Percentiles rank a stretch among this genome's conserved stretches.
phyloP scores from a whole-genome alignment of 345 rosid genomes.

The Sisymbrium altissimum region DNA sequence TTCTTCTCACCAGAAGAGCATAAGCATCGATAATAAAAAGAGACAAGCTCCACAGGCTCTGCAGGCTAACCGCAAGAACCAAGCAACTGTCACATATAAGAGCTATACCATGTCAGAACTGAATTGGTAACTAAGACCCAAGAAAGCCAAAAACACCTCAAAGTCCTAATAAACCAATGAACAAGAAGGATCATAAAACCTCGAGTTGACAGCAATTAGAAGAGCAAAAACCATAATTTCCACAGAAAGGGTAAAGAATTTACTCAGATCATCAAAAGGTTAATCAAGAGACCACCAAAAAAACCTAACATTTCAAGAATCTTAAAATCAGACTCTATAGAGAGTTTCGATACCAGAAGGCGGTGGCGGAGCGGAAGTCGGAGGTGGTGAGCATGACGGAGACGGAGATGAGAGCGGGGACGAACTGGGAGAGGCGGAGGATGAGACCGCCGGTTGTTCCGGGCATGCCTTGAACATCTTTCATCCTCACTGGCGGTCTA shows the following conservation, averaged over 20 bases:
- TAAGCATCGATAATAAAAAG: slow-evolving; percentile 57
- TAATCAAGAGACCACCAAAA: neutral
- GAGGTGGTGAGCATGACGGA: slow-evolving; percentile 67
- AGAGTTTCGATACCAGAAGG: slow-evolving; percentile 51
- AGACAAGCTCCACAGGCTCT: slow-evolving; percentile 73
- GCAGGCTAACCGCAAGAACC: slow-evolving; percentile 65
- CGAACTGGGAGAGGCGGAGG: slow-evolving; percentile 59
- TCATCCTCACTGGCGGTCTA: slow-evolving; percentile 63
- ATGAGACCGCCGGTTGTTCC: slow-evolving; percentile 76
- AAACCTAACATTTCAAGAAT: slow-evolving; percentile 5
- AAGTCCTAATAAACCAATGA: neutral
- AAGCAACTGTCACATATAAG: slow-evolving; percentile 50
- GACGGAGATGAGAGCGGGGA: slow-evolving; percentile 53
- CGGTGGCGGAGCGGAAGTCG: slow-evolving; percentile 64
- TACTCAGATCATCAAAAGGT: too few species aligned
- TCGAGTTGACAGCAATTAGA: neutral
- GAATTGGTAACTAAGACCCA: neutral
- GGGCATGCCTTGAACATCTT: slow-evolving; percentile 76
- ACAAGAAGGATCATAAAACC: neutral
- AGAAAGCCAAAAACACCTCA: neutral
- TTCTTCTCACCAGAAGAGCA: slow-evolving; percentile 66
- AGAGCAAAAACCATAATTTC: neutral
- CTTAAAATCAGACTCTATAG: neutral
- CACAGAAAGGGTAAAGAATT: neutral
- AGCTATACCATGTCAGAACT: neutral